phyloP scores from a whole-genome alignment of 106 monocot genomes.

The Dioscorea dumetorum region DNA sequence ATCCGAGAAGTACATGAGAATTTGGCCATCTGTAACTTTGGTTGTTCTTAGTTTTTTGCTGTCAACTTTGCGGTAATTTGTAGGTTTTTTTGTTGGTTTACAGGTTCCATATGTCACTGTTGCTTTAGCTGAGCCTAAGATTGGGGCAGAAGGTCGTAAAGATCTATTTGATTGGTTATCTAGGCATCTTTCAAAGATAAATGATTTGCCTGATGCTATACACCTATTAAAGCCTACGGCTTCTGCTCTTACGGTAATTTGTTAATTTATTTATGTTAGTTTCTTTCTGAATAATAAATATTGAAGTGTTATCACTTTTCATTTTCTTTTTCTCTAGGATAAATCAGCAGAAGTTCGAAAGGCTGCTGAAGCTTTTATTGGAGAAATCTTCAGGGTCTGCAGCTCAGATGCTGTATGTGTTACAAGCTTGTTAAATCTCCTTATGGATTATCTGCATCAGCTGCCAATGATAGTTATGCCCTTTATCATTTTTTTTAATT shows the following conservation, averaged over 20 bases:
- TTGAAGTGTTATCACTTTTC: background rate
- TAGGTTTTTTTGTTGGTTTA: constrained; percentile 1
- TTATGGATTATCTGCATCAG: background rate
- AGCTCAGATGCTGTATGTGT: constrained; percentile 72
- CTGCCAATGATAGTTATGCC: background rate
- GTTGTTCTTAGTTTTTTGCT: too few relatives aligned
- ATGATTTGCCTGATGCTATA: constrained; percentile 73
- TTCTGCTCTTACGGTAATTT: constrained; percentile 60
- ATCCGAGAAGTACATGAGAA: background rate
- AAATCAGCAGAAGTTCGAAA: constrained; percentile 96
- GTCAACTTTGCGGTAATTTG: background rate
- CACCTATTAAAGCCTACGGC: constrained; percentile 77
- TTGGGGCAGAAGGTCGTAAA: constrained; percentile 90
- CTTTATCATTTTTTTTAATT: background rate
- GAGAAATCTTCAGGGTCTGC: constrained; percentile 73
- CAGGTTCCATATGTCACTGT: constrained; percentile 75
- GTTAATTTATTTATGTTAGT: background rate
- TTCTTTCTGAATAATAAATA: too few relatives aligned
- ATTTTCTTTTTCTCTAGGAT: constrained; percentile 42
- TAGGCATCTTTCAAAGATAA: constrained; percentile 58
- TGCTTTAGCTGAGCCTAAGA: constrained; percentile 73
- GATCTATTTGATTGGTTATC: constrained; percentile 98
- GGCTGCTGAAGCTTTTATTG: constrained; percentile 72
- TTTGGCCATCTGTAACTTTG: background rate
- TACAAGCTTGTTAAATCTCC: background rate